Evolutionary conservation across 2,329 filamentous ascomycete genomes (phyloP).

Genomic region (Colletotrichum godetiae): DNA sequence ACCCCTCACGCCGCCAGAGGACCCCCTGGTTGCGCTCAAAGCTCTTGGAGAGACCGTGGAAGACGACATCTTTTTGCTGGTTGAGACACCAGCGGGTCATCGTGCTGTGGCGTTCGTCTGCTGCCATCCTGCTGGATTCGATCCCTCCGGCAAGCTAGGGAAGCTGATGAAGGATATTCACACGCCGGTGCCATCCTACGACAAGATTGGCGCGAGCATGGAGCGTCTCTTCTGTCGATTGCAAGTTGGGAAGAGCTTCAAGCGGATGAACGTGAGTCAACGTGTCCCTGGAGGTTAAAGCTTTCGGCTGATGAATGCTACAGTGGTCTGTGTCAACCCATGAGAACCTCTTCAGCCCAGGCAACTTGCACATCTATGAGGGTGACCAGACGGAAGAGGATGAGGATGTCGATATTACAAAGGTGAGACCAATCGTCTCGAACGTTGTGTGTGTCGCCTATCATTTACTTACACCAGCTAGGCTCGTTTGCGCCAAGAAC

Average conservation of each 20-base stretch:
- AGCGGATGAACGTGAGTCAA: constrained; percentile 60
- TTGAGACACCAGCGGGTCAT: constrained; percentile 54
- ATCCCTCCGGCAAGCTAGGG: constrained; percentile 62
- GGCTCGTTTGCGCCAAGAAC: constrained; percentile 56
- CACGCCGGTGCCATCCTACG: constrained; percentile 62
- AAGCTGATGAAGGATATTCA: constrained; percentile 62
- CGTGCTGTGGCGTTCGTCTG: constrained; percentile 60
- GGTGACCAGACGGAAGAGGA: constrained; percentile 47
- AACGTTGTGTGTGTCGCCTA: no score
- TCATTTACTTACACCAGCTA: constrained; percentile 27
- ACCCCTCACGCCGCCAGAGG: constrained; percentile 43
- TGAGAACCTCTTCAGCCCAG: constrained; percentile 51
- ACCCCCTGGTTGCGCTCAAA: constrained; percentile 49
- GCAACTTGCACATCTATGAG: constrained; percentile 50
- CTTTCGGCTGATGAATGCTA: not conserved
- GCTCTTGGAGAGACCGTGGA: constrained; percentile 63
- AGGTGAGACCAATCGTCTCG: constrained; percentile 39
- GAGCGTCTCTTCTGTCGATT: constrained; percentile 63
- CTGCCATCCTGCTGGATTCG: constrained; percentile 64
- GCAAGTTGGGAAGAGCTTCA: constrained; percentile 59
- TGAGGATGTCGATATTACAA: constrained; percentile 51
- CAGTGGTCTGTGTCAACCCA: constrained; percentile 63
- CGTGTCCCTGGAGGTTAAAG: not conserved
- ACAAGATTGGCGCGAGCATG: constrained; percentile 66
- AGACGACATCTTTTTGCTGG: constrained; percentile 65